Conservation (phyloP, 805 yeast genomes). For the Jamesozyma piceae region DNA sequence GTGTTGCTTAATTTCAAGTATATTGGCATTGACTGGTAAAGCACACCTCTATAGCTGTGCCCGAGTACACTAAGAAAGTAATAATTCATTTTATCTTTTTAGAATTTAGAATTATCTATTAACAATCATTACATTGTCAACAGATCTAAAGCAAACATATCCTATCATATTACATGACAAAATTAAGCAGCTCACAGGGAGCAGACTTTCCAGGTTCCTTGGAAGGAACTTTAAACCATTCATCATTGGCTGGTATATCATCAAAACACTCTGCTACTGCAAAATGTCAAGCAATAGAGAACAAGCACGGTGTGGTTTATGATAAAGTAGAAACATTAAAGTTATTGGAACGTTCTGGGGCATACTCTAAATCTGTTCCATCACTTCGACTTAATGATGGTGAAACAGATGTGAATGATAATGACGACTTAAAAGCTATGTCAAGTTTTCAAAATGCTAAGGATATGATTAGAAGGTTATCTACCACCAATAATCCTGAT, state of each 20-base stretch:
- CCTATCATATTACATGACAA: neutral
- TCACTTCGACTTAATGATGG: conserved; percentile 2
- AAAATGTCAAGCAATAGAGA: neutral
- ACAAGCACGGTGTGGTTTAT: neutral
- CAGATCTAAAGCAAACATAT: no score
- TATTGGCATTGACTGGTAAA: no score
- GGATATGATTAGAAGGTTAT: conserved; percentile 16
- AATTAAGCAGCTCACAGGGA: neutral
- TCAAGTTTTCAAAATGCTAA: conserved; percentile 14
- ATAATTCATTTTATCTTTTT: no score
- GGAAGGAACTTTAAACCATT: neutral
- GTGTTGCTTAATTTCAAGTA: no score
- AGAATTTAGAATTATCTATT: no score
- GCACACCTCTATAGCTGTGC: no score
- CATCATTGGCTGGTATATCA: neutral
- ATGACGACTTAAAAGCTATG: conserved; percentile 1
- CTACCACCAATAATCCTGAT: conserved; percentile 2
- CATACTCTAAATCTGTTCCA: conserved; percentile 2
- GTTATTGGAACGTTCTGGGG: neutral
- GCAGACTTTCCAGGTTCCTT: neutral
- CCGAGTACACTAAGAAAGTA: no score
- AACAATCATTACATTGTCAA: no score
- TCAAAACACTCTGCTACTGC: neutral
- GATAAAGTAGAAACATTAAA: conserved; percentile 5
- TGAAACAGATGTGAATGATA: conserved; percentile 5